A percentile compares a stretch with the other conserved stretches of the same genome.
These are phyloP conservation scores for Mycena crocata DNA, from an alignment of 768 basidiomycete genomes.

Conservation along the genomic window DNA sequence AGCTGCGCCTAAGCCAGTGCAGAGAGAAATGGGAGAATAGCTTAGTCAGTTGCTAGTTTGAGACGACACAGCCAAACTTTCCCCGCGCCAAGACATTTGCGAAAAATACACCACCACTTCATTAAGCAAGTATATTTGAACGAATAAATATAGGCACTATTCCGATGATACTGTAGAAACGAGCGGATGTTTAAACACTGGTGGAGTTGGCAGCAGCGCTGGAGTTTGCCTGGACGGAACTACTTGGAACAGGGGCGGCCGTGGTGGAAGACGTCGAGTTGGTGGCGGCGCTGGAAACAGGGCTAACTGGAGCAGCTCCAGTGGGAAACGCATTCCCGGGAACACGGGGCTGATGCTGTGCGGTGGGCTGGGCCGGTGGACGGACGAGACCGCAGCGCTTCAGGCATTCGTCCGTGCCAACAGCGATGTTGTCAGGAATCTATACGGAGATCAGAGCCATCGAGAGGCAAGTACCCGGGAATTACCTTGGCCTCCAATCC, in stretches of 20 bases:
- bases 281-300: background rate
- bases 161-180: no score
- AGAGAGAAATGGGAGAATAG: background rate
- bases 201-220: background rate
- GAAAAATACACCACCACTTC: no score
- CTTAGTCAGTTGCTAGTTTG: conserved; percentile 9
- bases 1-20: background rate
- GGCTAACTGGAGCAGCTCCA: background rate
- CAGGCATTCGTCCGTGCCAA: conserved; percentile 29
- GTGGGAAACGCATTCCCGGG: conserved; percentile 29
- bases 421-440: conserved; percentile 32
- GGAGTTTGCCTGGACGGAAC: background rate
- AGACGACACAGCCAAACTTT: no score
- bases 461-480: background rate
- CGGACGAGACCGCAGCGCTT: conserved; percentile 31
- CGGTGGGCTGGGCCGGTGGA: conserved; percentile 21
- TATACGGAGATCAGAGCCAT: no score
- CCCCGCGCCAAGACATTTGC: no score
- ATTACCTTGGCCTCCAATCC: conserved; percentile 23
- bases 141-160: no score
- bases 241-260: no score
- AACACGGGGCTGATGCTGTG: conserved; percentile 28
- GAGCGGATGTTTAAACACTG: no score
- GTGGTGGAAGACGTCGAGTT: background rate
- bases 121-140: no score